These are phyloP conservation scores for Malus orientalis DNA, from an alignment of 306 rosid species.

Conservation along the genomic window DNA sequence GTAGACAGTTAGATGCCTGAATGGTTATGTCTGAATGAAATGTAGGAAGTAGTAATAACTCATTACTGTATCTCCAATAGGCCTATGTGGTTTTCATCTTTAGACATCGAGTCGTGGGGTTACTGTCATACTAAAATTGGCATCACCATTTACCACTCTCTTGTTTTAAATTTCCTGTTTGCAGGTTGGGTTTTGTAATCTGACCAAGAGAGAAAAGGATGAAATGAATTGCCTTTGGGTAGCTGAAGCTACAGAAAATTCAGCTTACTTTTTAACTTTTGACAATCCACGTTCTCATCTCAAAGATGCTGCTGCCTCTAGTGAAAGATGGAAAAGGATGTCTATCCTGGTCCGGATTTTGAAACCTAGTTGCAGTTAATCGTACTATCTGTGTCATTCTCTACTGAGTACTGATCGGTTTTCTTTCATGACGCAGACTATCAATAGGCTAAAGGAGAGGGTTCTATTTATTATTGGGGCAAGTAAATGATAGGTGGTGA, in stretches of 20 bases:
- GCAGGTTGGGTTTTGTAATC: conserved; percentile 86
- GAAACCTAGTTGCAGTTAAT: conserved; percentile 3
- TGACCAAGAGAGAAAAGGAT: conserved; percentile 63
- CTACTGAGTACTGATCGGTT: not conserved
- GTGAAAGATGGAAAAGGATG: conserved; percentile 55
- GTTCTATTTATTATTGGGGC: not conserved
- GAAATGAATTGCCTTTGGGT: conserved; percentile 58
- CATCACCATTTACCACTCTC: not conserved
- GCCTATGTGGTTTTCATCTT: not conserved
- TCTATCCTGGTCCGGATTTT: conserved; percentile 43
- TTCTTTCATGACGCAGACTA: conserved; percentile 36
- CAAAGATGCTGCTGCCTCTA: conserved; percentile 46
- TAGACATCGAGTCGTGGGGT: not conserved
- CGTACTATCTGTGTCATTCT: conserved; percentile 5
- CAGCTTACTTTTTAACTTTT: conserved; percentile 54
- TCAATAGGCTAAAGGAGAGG: conserved; percentile 33
- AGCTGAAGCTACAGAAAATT: conserved; percentile 71
- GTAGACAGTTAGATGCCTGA: not conserved
- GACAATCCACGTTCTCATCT: conserved; percentile 59
- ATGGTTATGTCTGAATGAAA: not conserved
- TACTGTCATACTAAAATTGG: not conserved
- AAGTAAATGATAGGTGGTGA: not conserved
- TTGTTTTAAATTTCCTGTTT: not conserved
- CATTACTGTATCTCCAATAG: too few relatives aligned
- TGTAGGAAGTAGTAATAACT: not conserved